A percentile compares a stretch with the other conserved stretches of the same genome.
Evolutionary conservation across 2,329 filamentous ascomycete genomes (phyloP).

Genomic region (Dissoconium aciculare): DNA sequence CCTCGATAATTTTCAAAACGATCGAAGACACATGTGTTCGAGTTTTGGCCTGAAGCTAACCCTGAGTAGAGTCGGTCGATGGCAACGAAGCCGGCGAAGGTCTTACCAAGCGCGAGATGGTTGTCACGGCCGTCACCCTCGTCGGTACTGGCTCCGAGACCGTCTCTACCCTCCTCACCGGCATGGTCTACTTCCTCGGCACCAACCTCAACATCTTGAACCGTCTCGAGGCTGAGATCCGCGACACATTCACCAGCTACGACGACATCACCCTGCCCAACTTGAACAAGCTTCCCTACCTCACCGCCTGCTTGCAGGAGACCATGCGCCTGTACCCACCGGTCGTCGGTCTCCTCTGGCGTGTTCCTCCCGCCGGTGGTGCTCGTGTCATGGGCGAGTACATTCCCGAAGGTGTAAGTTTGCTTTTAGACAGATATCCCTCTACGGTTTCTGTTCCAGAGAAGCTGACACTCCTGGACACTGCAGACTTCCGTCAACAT

Average conservation of each 20-base stretch:
- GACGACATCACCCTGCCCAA: constrained; percentile 16
- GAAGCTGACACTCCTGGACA: no score
- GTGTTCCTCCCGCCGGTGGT: constrained; percentile 14
- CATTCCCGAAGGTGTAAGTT: constrained; percentile 13
- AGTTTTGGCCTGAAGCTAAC: constrained; percentile 1
- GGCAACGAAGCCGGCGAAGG: constrained; percentile 11
- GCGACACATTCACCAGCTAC: constrained; percentile 23
- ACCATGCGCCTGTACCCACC: constrained; percentile 32
- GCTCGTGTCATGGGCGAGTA: constrained; percentile 12
- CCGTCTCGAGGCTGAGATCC: constrained; percentile 29
- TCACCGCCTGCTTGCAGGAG: constrained; percentile 32
- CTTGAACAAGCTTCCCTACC: constrained; percentile 20
- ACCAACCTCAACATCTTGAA: constrained; percentile 17
- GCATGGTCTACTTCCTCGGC: constrained; percentile 15
- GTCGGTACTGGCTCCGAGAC: constrained; percentile 23
- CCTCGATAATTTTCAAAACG: constrained; percentile 6
- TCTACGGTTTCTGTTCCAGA: no score
- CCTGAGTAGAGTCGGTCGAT: constrained; percentile 7
- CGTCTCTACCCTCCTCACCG: constrained; percentile 18
- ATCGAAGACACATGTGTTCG: constrained; percentile 5
- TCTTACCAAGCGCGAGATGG: constrained; percentile 18
- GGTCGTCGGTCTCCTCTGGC: constrained; percentile 20
- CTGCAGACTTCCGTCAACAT: no score
- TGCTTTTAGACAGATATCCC: no score
- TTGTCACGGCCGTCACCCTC: constrained; percentile 16